Evolutionary conservation across 2,329 filamentous ascomycete genomes (phyloP).

Genomic region (Fusarium goolgardi): DNA sequence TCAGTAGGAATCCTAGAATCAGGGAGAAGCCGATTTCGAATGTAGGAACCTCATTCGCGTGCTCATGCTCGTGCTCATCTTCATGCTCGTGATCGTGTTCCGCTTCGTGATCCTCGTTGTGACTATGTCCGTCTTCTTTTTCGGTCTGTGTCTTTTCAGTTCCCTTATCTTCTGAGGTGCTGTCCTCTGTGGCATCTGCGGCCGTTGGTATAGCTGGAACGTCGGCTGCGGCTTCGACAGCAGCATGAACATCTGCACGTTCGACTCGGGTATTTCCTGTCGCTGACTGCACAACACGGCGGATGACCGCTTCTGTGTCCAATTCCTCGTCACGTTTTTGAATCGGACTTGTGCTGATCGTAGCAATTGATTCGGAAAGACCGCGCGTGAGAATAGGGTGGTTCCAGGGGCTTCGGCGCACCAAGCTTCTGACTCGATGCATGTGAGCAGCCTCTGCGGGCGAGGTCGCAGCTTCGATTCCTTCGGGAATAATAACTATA

Average conservation of each 20-base stretch:
- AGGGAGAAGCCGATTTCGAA: conserved; percentile 89
- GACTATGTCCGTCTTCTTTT: conserved; percentile 47
- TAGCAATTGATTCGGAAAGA: conserved; percentile 42
- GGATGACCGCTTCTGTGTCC: conserved; percentile 33
- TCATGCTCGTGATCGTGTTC: conserved; percentile 47
- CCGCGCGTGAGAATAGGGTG: conserved; percentile 44
- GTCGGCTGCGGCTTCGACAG: conserved; percentile 28
- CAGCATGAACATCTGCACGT: conserved; percentile 30
- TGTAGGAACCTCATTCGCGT: conserved; percentile 62
- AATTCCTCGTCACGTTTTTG: conserved; percentile 12
- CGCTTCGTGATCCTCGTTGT: conserved; percentile 49
- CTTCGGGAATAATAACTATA: conserved; percentile 97
- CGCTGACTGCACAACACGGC: conserved; percentile 27
- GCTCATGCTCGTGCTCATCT: conserved; percentile 54
- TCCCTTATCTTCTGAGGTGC: conserved; percentile 10
- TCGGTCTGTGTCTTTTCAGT: conserved; percentile 25
- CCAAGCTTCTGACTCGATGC: conserved; percentile 51
- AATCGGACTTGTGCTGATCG: conserved; percentile 27
- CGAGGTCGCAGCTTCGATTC: conserved; percentile 87
- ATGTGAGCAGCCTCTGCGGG: conserved; percentile 56
- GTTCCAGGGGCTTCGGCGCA: conserved; percentile 50
- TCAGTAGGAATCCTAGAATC: conserved; percentile 89
- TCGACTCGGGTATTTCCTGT: conserved; percentile 16
- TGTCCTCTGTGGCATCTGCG: conserved; percentile 22
- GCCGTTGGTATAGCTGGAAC: conserved; percentile 30